Conservation (phyloP, 225 moss, liverwort and hornwort genomes). For the Thuidium tamariscinum region DNA sequence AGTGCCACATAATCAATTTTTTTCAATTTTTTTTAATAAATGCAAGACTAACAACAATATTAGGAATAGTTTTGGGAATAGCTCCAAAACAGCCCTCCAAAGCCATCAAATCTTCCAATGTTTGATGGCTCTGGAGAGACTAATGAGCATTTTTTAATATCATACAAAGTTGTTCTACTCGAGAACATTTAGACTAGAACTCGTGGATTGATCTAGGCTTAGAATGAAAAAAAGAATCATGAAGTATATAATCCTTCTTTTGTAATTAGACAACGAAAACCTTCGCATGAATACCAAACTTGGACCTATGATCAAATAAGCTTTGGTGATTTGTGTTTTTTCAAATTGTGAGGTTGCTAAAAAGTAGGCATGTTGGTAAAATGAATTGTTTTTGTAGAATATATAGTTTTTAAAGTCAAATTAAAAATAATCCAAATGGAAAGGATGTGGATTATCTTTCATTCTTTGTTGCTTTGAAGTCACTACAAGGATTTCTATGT, state of each 20-base stretch:
- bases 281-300: fast-evolving
- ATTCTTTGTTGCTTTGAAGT: background rate
- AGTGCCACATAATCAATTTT: no score
- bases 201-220: background rate
- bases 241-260: background rate
- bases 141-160: background rate
- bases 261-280: fast-evolving
- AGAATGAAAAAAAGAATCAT: background rate
- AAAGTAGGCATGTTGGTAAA: fast-evolving
- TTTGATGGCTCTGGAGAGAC: background rate
- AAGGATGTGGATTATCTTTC: background rate
- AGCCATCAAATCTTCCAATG: no score
- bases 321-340: background rate
- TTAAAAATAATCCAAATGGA: background rate
- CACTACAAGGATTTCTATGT: no score
- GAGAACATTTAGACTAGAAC: background rate
- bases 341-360: no score
- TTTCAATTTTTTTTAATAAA: no score
- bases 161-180: background rate
- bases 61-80: no score
- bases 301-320: background rate
- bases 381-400: background rate
- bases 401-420: background rate
- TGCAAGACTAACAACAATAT: no score
- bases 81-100: no score